Evolutionary conservation across 1,284 basidiomycete species (phyloP).

Genomic region (Anthracocystis panici-leucophaei): DNA sequence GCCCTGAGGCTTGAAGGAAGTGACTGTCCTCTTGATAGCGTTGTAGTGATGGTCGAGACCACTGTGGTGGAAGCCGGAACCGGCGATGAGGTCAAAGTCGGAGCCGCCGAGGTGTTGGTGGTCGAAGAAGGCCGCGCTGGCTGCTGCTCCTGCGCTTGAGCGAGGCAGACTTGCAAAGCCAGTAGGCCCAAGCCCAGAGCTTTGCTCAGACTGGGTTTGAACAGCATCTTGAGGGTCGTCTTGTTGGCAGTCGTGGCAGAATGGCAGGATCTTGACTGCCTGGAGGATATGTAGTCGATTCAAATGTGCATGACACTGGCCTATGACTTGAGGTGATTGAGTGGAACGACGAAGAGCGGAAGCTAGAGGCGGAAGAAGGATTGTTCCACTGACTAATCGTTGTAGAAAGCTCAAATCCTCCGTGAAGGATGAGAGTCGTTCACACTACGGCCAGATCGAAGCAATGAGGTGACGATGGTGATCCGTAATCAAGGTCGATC

Average conservation of each 20-base stretch:
- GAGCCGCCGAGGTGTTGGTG: slow-evolving; percentile 7
- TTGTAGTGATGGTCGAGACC: slow-evolving; percentile 42
- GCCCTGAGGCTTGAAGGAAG: slow-evolving; percentile 40
- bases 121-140: slow-evolving; percentile 23
- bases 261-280: neutral
- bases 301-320: neutral
- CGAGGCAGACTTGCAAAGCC: slow-evolving; percentile 15
- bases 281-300: neutral
- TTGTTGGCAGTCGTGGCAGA: neutral
- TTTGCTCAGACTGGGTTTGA: slow-evolving; percentile 10
- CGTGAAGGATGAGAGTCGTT: neutral
- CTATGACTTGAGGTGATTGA: neutral
- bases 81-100: slow-evolving; percentile 10
- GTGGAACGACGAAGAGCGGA: neutral
- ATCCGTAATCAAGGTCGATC: neutral
- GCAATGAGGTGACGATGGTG: neutral
- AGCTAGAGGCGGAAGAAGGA: neutral
- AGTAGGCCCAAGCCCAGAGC: slow-evolving; percentile 15
- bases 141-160: slow-evolving; percentile 19
- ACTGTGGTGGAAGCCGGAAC: slow-evolving; percentile 15
- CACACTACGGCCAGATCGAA: neutral
- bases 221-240: slow-evolving; percentile 16
- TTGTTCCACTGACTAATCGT: neutral
- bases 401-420: neutral
- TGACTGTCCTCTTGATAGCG: slow-evolving; percentile 33